Evolutionary conservation across 2,329 filamentous ascomycete genomes (phyloP).

Genomic region (Phialocephala subalpina): DNA sequence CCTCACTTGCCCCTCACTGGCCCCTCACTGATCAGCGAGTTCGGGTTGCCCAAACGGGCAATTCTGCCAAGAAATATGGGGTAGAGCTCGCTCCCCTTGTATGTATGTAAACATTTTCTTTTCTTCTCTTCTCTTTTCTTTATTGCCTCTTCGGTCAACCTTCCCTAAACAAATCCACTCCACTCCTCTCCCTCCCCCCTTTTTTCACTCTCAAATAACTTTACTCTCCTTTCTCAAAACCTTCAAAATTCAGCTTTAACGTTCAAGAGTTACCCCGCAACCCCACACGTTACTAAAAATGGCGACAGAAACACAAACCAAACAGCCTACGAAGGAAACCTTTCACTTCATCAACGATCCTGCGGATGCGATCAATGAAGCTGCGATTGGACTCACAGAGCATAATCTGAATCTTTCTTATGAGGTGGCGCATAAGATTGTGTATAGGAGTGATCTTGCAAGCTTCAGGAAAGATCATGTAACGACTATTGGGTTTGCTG

Average conservation of each 20-base stretch:
- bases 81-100: conserved; percentile 13
- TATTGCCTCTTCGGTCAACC: neutral
- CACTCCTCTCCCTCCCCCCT: neutral
- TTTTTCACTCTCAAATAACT: neutral
- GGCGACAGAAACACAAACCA: conserved; percentile 33
- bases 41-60: conserved; percentile 27
- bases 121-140: neutral
- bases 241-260: neutral
- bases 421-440: conserved; percentile 36
- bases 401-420: conserved; percentile 37
- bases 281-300: conserved; percentile 28
- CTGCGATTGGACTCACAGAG: conserved; percentile 36
- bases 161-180: neutral
- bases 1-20: conserved; percentile 12
- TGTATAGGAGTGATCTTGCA: conserved; percentile 38
- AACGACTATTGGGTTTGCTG: conserved; percentile 40
- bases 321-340: conserved; percentile 33
- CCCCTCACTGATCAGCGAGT: conserved; percentile 3
- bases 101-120: neutral
- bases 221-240: neutral
- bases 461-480: conserved; percentile 39
- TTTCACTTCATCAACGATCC: conserved; percentile 40
- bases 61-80: conserved; percentile 27
- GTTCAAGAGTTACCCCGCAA: conserved; percentile 22
- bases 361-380: conserved; percentile 38